phyloP scores from a whole-genome alignment of 2,329 filamentous ascomycete species.

The Mycocentrospora acerina region DNA sequence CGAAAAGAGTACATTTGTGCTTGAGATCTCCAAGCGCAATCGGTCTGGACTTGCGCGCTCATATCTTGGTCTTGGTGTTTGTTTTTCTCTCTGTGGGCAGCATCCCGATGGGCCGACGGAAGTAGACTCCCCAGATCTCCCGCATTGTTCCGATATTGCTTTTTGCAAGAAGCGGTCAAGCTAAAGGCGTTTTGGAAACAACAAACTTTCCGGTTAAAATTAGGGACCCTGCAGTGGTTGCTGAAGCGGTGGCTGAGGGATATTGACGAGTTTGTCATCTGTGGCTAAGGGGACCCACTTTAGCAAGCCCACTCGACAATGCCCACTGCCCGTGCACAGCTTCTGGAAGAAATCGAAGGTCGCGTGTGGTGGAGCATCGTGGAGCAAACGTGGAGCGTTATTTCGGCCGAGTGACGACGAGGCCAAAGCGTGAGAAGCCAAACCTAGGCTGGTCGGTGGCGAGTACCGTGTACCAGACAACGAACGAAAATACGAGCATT shows the following conservation, averaged over 20 bases:
- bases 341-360: slow-evolving; percentile 21
- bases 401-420: slow-evolving; percentile 10
- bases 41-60: background rate
- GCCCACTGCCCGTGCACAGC: slow-evolving; percentile 16
- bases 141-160: slow-evolving; percentile 11
- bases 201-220: slow-evolving; percentile 1
- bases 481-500: slow-evolving; percentile 3
- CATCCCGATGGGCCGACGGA: background rate
- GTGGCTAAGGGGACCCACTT: slow-evolving; percentile 14
- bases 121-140: slow-evolving; percentile 10
- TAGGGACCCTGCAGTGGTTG: slow-evolving; percentile 27
- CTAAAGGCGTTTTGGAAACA: slow-evolving; percentile 5
- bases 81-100: slow-evolving; percentile 1
- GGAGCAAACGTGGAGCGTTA: slow-evolving; percentile 1
- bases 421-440: slow-evolving; percentile 4
- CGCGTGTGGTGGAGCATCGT: slow-evolving; percentile 11
- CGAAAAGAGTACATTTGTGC: too few relatives aligned
- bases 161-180: slow-evolving; percentile 6
- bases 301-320: too few relatives aligned
- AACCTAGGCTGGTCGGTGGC: slow-evolving; percentile 8
- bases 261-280: background rate
- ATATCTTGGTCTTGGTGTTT: slow-evolving; percentile 1
- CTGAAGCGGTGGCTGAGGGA: background rate
- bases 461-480: slow-evolving; percentile 8
- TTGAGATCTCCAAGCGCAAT: too few relatives aligned